Conservation (phyloP, 768 basidiomycete genomes). For the Tulasnella sp. region DNA sequence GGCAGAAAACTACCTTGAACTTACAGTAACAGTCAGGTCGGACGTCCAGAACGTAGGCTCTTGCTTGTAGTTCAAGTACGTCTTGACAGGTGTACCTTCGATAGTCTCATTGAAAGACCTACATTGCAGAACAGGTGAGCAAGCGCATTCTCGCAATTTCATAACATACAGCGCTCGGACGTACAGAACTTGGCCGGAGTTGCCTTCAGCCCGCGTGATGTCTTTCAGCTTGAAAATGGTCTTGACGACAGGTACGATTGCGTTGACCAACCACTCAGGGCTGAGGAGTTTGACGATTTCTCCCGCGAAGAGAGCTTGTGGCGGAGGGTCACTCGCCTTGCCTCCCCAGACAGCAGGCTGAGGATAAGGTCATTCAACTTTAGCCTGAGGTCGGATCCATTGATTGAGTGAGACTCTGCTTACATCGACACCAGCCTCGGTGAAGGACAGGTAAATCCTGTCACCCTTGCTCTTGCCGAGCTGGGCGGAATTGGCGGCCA, state of each 20-base stretch:
- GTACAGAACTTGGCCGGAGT: conserved; percentile 60
- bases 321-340: conserved; percentile 34
- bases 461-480: conserved; percentile 51
- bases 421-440: conserved; percentile 61
- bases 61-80: conserved; percentile 9
- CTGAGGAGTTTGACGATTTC: conserved; percentile 53
- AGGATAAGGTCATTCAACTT: not conserved
- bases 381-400: not conserved
- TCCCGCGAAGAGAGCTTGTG: conserved; percentile 51
- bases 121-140: too few relatives aligned
- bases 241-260: conserved; percentile 64
- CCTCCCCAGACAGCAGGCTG: conserved; percentile 18
- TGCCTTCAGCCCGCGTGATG: conserved; percentile 66
- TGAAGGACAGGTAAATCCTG: conserved; percentile 65
- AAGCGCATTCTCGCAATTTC: not conserved
- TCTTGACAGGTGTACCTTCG: conserved; percentile 8
- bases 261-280: conserved; percentile 60
- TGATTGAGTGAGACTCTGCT: conserved; percentile 40
- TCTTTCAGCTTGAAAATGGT: conserved; percentile 63
- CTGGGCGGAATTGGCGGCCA: conserved; percentile 45
- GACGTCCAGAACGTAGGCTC: not conserved
- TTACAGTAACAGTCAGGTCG: not conserved
- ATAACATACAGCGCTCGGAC: not conserved
- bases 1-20: not conserved
- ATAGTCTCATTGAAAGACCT: conserved; percentile 14